Evolutionary conservation across 1,284 basidiomycete species (phyloP), one percentile per base, ranked within the genome.

Genomic region (Pseudozyma sp.): DNA sequence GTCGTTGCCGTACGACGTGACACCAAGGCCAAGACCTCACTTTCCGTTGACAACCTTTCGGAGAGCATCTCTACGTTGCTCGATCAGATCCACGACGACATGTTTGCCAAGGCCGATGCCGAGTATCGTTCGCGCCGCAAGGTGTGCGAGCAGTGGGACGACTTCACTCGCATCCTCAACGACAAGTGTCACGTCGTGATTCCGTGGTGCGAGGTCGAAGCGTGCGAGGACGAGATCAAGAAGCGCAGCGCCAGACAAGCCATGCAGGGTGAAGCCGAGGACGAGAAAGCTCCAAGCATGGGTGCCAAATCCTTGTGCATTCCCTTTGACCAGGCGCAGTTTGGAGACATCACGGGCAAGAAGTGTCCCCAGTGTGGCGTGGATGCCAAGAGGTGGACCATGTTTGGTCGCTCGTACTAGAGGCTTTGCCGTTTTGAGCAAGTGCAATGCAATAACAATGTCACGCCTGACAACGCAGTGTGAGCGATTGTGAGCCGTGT

Each of bases 181-280:
- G 87, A 88, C 82, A 98, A 97, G 88, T 91, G 90, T 84, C 89
- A 94, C 47, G 90, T 92, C 19, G 92, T 92, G 54, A 90, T 99
- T 66, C 97, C 97, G 10, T 99, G 97, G 97, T 99, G 97, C 86
- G 94, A 99, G 86, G 89, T 88, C 46, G 93, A 94, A 85, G 89
- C 88, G 46, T 99, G 97, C 85, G 96, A 99, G 86, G 96, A 99
- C 86, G 93, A 94, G 81, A 97, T 99, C 88, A 99, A 99, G 88
- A 94, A 98, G 82, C 88, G 93, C 73, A 93, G 91, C 83, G 93
- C 90, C 39, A 88, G 61, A 9, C 78, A 68, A 42, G 75, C 63
- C 14, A 47, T 49, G 5, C 64, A 60, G 5, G 81, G 66, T 33
- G 81, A 81, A 59, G 75, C 77, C 17, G 75, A 78, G 55, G 82